These are phyloP conservation scores for Lentinula lateritia DNA, from an alignment of 768 basidiomycete genomes.

Conservation along the genomic window DNA sequence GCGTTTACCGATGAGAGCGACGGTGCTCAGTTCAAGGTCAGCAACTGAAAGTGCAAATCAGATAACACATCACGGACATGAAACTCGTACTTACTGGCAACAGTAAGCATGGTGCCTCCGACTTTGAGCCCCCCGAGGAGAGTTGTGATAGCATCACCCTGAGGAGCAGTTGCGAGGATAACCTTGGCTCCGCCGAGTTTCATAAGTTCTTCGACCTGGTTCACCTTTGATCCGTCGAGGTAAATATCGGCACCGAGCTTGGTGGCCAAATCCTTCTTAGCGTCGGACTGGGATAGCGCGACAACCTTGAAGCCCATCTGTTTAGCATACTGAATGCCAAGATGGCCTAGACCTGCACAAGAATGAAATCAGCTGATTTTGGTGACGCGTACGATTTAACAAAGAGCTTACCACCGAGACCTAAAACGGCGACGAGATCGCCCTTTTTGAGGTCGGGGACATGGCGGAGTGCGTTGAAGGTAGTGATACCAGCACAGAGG, in stretches of 20 bases:
- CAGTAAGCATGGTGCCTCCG: conserved; percentile 1
- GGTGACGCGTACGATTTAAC: background rate
- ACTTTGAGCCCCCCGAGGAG: background rate
- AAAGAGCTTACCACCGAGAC: background rate
- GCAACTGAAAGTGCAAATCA: background rate
- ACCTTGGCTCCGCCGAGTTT: conserved; percentile 1
- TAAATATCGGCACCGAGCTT: conserved; percentile 4
- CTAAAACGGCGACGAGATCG: background rate
- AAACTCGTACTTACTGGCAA: background rate
- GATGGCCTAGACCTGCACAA: conserved; percentile 1
- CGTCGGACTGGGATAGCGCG: background rate
- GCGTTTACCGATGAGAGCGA: background rate
- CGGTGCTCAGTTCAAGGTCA: background rate
- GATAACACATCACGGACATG: background rate
- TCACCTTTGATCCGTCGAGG: conserved; percentile 1
- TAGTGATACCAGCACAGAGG: conserved; percentile 1
- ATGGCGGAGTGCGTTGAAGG: background rate
- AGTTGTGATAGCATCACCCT: background rate
- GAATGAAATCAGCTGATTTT: background rate
- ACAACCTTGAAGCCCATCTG: conserved; percentile 2
- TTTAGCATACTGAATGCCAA: conserved; percentile 1
- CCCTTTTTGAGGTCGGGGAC: background rate
- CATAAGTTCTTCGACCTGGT: background rate
- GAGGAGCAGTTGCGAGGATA: background rate
- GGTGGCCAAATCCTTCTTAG: background rate